Evolutionary conservation across 2,329 filamentous ascomycete genomes (phyloP).

Genomic region (Fusarium graminum): DNA sequence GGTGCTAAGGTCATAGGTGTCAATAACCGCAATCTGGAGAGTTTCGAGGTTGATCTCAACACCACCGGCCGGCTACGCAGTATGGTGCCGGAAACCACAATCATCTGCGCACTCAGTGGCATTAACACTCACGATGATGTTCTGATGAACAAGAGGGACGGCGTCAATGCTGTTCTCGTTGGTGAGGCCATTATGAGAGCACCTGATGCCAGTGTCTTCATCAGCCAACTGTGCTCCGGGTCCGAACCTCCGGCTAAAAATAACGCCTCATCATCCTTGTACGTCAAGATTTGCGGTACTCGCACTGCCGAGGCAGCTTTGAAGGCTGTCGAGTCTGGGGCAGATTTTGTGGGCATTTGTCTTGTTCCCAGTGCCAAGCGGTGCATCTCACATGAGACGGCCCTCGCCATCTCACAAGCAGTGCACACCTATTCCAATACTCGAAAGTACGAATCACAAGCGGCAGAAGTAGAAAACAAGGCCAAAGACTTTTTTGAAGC

Average conservation of each 20-base stretch:
- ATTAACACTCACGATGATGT: slow-evolving; percentile 93
- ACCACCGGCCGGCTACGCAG: slow-evolving; percentile 91
- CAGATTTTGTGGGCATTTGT: slow-evolving; percentile 94
- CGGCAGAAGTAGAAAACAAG: slow-evolving; percentile 46
- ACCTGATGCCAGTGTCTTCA: slow-evolving; percentile 83
- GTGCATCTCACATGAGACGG: slow-evolving; percentile 82
- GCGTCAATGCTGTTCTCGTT: slow-evolving; percentile 92
- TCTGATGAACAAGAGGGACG: slow-evolving; percentile 85
- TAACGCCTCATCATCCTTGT: slow-evolving; percentile 61
- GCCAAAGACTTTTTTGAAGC: slow-evolving; percentile 79
- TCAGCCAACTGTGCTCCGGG: slow-evolving; percentile 82
- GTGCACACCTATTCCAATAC: slow-evolving; percentile 76
- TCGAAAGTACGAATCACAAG: slow-evolving; percentile 52
- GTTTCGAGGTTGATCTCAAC: slow-evolving; percentile 94
- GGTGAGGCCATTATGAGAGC: slow-evolving; percentile 97
- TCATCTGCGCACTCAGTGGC: slow-evolving; percentile 93
- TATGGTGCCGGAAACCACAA: slow-evolving; percentile 85
- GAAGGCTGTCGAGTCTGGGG: slow-evolving; percentile 85
- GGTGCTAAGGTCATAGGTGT: slow-evolving; percentile 95
- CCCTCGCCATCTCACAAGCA: slow-evolving; percentile 81
- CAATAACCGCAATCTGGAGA: slow-evolving; percentile 96
- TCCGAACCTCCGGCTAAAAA: slow-evolving; percentile 54
- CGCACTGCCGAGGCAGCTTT: slow-evolving; percentile 83
- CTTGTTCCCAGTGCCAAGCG: slow-evolving; percentile 85
- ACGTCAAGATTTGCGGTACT: slow-evolving; percentile 97